These are phyloP conservation scores for Aspergillus ustus DNA, from an alignment of 2,329 filamentous ascomycete genomes.

Conservation along the genomic window DNA sequence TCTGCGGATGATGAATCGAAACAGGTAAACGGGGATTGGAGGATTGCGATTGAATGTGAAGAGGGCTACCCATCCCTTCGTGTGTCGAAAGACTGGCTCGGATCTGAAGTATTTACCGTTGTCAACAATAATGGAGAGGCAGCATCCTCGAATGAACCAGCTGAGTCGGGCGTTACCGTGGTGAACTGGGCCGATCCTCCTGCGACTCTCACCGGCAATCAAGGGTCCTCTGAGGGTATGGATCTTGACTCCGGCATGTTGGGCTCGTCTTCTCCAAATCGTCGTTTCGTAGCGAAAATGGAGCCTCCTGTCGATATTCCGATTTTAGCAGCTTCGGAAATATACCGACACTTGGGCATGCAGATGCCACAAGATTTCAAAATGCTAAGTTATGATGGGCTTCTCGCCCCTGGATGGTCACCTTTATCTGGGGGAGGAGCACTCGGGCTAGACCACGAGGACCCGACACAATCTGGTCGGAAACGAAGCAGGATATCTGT, in stretches of 20 bases:
- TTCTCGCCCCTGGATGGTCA: slow-evolving; percentile 42
- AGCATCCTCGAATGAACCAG: slow-evolving; percentile 25
- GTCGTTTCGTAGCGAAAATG: slow-evolving; percentile 50
- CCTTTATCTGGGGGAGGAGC: slow-evolving; percentile 27
- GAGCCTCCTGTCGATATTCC: slow-evolving; percentile 50
- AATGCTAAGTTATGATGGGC: slow-evolving; percentile 43
- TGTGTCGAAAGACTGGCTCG: slow-evolving; percentile 51
- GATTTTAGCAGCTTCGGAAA: slow-evolving; percentile 45
- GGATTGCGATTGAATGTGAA: slow-evolving; percentile 49
- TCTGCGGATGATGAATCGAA: slow-evolving; percentile 23
- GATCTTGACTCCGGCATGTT: slow-evolving; percentile 44
- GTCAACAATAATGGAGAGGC: slow-evolving; percentile 30
- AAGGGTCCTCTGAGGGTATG: slow-evolving; percentile 40
- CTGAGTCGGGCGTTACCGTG: slow-evolving; percentile 31
- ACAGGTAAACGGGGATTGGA: slow-evolving; percentile 37
- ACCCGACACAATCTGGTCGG: slow-evolving; percentile 32
- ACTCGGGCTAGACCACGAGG: slow-evolving; percentile 31
- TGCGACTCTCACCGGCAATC: slow-evolving; percentile 38
- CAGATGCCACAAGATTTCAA: slow-evolving; percentile 47
- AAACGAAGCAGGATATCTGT: slow-evolving; percentile 41
- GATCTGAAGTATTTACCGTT: slow-evolving; percentile 38
- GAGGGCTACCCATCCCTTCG: slow-evolving; percentile 50
- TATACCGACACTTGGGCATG: slow-evolving; percentile 46
- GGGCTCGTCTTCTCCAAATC: slow-evolving; percentile 44
- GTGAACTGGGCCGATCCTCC: slow-evolving; percentile 48